phyloP scores from a whole-genome alignment of 2,329 filamentous ascomycete genomes.

The Talaromyces rugulosus region DNA sequence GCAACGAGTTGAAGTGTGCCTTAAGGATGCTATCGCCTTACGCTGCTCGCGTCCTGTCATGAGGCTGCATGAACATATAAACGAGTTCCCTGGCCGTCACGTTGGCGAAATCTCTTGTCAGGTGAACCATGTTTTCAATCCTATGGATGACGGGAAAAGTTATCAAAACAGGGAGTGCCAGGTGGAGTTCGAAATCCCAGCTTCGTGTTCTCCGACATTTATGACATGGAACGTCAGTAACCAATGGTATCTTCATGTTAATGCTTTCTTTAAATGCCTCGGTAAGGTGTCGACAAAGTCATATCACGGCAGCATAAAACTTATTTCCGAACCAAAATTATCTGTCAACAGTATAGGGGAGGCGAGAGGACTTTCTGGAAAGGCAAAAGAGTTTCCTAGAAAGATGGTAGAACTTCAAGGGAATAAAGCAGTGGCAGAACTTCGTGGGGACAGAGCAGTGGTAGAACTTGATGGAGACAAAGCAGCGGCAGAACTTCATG shows the following conservation, averaged over 20 bases:
- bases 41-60: neutral
- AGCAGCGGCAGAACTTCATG: too few relatives aligned
- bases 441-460: too few relatives aligned
- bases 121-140: neutral
- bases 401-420: too few relatives aligned
- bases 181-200: neutral
- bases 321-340: neutral
- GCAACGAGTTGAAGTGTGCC: neutral
- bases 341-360: too few relatives aligned
- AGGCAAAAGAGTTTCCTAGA: too few relatives aligned
- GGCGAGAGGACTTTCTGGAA: too few relatives aligned
- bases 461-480: too few relatives aligned
- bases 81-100: neutral
- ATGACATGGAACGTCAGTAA: neutral
- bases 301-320: neutral
- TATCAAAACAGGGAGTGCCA: neutral
- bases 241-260: neutral
- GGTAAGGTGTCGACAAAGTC: neutral
- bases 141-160: neutral
- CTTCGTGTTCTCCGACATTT: neutral
- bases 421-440: too few relatives aligned
- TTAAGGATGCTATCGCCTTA: neutral
- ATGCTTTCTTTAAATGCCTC: conserved; percentile 1
- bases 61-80: neutral
- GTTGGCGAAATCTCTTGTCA: neutral